Evolutionary conservation across 169 alveolate genomes (phyloP).

Genomic region (Eimeria praecox): DNA sequence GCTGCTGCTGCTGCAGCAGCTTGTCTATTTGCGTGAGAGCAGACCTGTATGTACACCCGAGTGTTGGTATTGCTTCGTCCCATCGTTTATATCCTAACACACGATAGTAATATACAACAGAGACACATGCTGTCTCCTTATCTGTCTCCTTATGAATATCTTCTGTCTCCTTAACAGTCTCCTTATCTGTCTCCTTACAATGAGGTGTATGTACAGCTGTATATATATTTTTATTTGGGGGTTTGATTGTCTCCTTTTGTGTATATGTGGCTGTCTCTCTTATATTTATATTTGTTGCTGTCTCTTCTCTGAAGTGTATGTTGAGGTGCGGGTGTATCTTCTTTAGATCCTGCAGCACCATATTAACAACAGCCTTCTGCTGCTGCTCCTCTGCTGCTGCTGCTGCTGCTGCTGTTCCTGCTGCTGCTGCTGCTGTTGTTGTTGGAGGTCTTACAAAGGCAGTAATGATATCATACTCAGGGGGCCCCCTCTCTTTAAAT

Average conservation of each 20-base stretch:
- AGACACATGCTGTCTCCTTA: not conserved
- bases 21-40: not conserved
- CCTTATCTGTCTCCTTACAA: not conserved
- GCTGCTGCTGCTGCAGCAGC: constrained; percentile 60
- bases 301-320: not conserved
- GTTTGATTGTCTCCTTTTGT: too few relatives aligned
- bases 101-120: not conserved
- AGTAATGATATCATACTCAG: not conserved
- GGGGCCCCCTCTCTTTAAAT: constrained; percentile 44
- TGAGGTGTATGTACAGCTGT: too few relatives aligned
- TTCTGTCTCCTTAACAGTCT: not conserved
- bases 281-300: too few relatives aligned
- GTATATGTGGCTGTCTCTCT: too few relatives aligned
- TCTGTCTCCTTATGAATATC: not conserved
- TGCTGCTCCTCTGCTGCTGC: not conserved
- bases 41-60: not conserved
- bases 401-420: not conserved
- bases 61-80: constrained; percentile 11
- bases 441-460: constrained; percentile 21
- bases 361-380: not conserved
- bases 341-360: not conserved
- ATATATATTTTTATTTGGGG: too few relatives aligned
- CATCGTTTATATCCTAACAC: constrained; percentile 41
- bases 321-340: not conserved
- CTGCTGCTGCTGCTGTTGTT: not conserved